Base-by-base conservation (phyloP, 441 rosid species). In the Capsella rubella region DNA sequence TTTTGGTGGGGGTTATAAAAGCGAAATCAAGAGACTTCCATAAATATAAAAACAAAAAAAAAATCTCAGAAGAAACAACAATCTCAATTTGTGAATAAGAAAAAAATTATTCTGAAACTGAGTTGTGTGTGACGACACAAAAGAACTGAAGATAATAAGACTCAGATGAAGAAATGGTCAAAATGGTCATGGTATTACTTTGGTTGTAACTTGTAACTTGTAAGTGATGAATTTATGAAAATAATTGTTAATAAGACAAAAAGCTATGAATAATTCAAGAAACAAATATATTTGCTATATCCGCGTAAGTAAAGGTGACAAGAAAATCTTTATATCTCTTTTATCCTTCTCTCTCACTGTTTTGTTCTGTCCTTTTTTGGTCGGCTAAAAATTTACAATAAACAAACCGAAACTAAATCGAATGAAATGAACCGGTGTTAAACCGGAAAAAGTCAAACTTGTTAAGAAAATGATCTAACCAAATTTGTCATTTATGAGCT, bases 11-110 rank as follows among this genome's bases (percentile, higher is more conserved):
- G 56, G 58, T 7, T 56, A 54, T 56, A 35, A 53, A 69, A 69
- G 53, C 7, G 28, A 16, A 78, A 81, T 74, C 60, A 82, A 76
- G 54, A 78, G 62, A 55, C 80, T 75, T 80, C 72, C 64, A 57
- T 59, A 70, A 79, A 72, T 64, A 64, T 66, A 82, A 74, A 78
- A 77, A 78, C 83, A 83, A 75, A 6, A 73, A 84, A 1, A 21
- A 21, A 21, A 21, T 2, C 82, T 64, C 86, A 71, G 72, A 60
- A 34, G 45, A 65, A 35, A 58, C 67, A 45, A 31, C 49, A 59
- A 56, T 46, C 55, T 57, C 67, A 56, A 61, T 63, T 55, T 47
- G 46, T 50, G 39, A 59, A 32, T 32, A 70, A 37, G 42, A 72
- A 71, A n/a, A 51, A n/a, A 51, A 31, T n/a, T 15, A 57, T 25